Evolutionary conservation across 306 rosid species (phyloP), one percentile per base, ranked within the genome.

Genomic region (Corylus avellana): DNA sequence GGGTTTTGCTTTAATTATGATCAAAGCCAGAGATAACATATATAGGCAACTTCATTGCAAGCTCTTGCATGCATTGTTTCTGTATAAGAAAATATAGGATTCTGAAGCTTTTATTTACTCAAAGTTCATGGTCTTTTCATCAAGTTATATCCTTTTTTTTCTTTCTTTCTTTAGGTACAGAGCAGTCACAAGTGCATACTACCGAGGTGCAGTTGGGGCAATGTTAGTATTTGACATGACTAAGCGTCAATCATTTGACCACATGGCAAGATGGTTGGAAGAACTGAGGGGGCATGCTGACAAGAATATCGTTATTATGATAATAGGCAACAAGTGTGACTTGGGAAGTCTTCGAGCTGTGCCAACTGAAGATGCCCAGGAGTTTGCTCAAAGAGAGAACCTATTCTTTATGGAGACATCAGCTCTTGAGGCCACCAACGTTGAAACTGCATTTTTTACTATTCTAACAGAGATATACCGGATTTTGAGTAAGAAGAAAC

Each of bases 391-490:
- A 81, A 86, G 94, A 83, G 98, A 94, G 81, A 94, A 94, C 78
- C 88, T 94, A 12, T 94, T 94, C 84, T 94, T 94, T 56, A 94
- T 88, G 95, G 98, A 94, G 86, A 94, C 97, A 69, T 94, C 97
- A 13, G 98, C 98, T 32, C 92, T 92, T 8, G 93, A 94, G 74
- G 81, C 98, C 48, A 94, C 97, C 42, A 94, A 94, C 55, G 97
- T 94, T 12, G 98, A 94, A 74, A 88, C 97, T 8, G 90, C 97
- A 20, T 94, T 94, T 75, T 77, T 94, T 55, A 92, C 94, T 0
- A 86, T 94, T 75, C 80, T 94, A 73, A 85, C 86, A 8, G 92
- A 92, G 88, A 92, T 91, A 71, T 94, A 94, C 81, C 80, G 86
- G 73, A 86, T 91, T 14, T 86, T 91, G 70, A 87, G 92, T 74